These are phyloP conservation scores for Fusarium mexicanum DNA, from an alignment of 2,329 filamentous ascomycete species.

Conservation along the genomic window DNA sequence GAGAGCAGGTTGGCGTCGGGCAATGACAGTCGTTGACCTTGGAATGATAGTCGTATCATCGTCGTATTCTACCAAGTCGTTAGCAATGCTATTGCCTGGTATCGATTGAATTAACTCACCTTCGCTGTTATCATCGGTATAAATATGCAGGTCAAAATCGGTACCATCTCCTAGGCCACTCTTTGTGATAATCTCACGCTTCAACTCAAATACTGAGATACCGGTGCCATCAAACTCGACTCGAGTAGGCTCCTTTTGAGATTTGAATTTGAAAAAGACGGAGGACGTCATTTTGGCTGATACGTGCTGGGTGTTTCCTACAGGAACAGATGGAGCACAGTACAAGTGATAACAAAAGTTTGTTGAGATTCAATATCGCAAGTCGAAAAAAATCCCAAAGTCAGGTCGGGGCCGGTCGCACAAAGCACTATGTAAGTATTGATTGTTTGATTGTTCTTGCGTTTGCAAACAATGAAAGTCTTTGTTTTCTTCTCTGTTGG, in stretches of 20 bases:
- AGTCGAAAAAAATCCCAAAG: conserved; percentile 24
- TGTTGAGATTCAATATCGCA: conserved; percentile 36
- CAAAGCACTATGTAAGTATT: conserved; percentile 48
- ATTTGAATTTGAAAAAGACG: conserved; percentile 99
- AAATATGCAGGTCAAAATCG: conserved; percentile 95
- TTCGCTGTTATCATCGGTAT: conserved; percentile 90
- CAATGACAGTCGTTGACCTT: conserved; percentile 92
- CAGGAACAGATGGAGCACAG: conserved; percentile 40
- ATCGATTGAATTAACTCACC: conserved; percentile 65
- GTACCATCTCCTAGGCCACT: conserved; percentile 94
- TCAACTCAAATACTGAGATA: conserved; percentile 98
- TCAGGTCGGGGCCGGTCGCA: conserved; percentile 37
- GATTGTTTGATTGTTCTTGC: conserved; percentile 41
- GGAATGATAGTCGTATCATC: conserved; percentile 98
- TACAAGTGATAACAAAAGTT: conserved; percentile 32
- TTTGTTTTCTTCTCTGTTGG: conserved; percentile 43
- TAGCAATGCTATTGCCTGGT: conserved; percentile 30
- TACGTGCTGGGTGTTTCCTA: conserved; percentile 41
- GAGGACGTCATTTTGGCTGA: conserved; percentile 83
- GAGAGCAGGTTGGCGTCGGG: conserved; percentile 82
- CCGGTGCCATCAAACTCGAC: conserved; percentile 97
- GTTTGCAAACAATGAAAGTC: conserved; percentile 36
- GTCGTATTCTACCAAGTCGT: conserved; percentile 78
- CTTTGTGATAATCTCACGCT: conserved; percentile 96
- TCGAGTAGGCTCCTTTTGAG: conserved; percentile 91